A percentile compares a stretch with the other conserved stretches of the same genome.
Conservation (phyloP, 495 filamentous ascomycete genomes). For the Usnea hakonensis region DNA sequence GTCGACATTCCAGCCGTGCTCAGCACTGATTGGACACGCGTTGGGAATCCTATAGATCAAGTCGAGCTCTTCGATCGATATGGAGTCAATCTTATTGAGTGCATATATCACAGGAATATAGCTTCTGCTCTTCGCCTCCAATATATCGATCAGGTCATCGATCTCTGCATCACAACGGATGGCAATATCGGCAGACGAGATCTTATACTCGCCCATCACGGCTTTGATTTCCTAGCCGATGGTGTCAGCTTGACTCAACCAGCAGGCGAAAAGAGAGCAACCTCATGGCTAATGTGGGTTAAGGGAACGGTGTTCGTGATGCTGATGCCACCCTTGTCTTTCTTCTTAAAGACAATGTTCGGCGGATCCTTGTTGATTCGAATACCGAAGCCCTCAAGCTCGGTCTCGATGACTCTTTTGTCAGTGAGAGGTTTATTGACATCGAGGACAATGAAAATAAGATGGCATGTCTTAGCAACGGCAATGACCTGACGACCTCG, state of each 20-base stretch:
- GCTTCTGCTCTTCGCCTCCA: constrained; percentile 89
- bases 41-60: constrained; percentile 94
- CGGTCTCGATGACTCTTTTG: constrained; percentile 93
- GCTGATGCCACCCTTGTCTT: constrained; percentile 93
- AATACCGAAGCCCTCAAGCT: constrained; percentile 96
- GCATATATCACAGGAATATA: constrained; percentile 99
- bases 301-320: constrained; percentile 90
- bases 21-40: constrained; percentile 91
- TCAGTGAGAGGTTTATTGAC: constrained; percentile 98
- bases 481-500: constrained; percentile 98
- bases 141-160: constrained; percentile 88
- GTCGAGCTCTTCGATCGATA: constrained; percentile 95
- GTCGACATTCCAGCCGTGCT: constrained; percentile 98
- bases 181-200: constrained; percentile 92
- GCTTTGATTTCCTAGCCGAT: constrained; percentile 76
- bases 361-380: constrained; percentile 95
- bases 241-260: constrained; percentile 21
- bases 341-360: constrained; percentile 98
- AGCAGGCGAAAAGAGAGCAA: constrained; percentile 27
- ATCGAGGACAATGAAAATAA: constrained; percentile 98
- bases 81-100: constrained; percentile 97
- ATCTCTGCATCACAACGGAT: constrained; percentile 93
- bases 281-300: constrained; percentile 84
- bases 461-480: constrained; percentile 95
- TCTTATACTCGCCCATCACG: constrained; percentile 94